phyloP scores from a whole-genome alignment of 495 filamentous ascomycete species.

The Penicillium manginii region DNA sequence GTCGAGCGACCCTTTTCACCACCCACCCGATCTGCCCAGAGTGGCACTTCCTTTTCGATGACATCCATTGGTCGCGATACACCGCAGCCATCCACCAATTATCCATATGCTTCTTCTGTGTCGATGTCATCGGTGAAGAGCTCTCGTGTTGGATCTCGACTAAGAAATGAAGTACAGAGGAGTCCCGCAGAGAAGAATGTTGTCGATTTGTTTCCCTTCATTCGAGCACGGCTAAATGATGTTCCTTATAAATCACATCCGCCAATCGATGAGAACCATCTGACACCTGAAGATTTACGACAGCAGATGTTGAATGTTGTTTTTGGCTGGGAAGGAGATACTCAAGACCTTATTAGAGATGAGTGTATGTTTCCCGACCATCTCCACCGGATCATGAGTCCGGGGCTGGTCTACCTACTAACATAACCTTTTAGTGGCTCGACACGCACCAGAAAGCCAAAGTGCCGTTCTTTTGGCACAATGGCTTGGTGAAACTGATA shows the following conservation, averaged over 20 bases:
- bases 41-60: constrained; percentile 51
- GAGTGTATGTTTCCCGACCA: constrained; percentile 58
- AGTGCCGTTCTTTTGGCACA: constrained; percentile 80
- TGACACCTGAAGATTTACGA: constrained; percentile 84
- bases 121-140: constrained; percentile 69
- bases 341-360: constrained; percentile 80
- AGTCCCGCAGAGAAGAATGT: constrained; percentile 62
- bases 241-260: constrained; percentile 74
- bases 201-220: constrained; percentile 66
- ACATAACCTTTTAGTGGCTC: constrained; percentile 52
- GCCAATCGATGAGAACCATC: constrained; percentile 60
- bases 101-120: constrained; percentile 53
- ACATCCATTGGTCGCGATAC: constrained; percentile 43
- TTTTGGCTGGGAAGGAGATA: constrained; percentile 92
- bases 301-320: constrained; percentile 91
- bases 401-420: constrained; percentile 7
- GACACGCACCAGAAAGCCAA: constrained; percentile 72
- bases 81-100: constrained; percentile 43
- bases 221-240: constrained; percentile 74
- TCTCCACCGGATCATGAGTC: constrained; percentile 1
- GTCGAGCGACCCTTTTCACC: constrained; percentile 39
- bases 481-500: constrained; percentile 87
- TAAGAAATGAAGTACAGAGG: constrained; percentile 79
- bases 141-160: constrained; percentile 67
- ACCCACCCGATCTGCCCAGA: constrained; percentile 48